Evolutionary conservation across 83 land plant species (phyloP).

Genomic region (Diphasiastrum complanatum): DNA sequence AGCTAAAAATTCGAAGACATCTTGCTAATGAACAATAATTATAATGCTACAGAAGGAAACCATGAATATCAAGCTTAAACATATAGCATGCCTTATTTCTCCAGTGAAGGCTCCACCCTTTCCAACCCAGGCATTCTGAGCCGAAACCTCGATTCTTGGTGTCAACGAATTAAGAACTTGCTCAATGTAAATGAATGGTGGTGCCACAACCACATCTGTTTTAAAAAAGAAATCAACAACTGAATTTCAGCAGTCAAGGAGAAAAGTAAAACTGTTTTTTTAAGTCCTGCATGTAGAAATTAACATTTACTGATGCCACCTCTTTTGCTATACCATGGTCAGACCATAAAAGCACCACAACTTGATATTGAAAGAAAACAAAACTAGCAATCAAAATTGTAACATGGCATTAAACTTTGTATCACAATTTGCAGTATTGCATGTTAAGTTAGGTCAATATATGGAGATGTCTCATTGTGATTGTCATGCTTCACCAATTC

Average conservation of each 20-base stretch:
- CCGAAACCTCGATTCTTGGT: constrained; percentile 71
- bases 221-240: no score
- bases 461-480: no score
- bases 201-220: constrained; percentile 93
- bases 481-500: no score
- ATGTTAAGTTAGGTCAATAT: no score
- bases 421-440: no score
- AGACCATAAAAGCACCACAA: no score
- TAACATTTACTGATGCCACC: not conserved
- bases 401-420: no score
- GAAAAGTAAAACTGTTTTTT: not conserved
- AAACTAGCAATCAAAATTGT: no score
- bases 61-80: not conserved
- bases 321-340: no score
- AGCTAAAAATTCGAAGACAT: no score
- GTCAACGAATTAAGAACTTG: constrained; percentile 66
- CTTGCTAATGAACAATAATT: no score
- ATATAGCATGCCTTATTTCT: constrained; percentile 70
- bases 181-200: constrained; percentile 85
- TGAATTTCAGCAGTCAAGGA: not conserved
- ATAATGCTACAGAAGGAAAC: not conserved
- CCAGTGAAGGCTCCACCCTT: constrained; percentile 99
- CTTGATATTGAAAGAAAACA: no score
- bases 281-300: not conserved
- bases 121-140: constrained; percentile 91